phyloP scores from a whole-genome alignment of 441 rosid species.

The Pelargonium australe region DNA sequence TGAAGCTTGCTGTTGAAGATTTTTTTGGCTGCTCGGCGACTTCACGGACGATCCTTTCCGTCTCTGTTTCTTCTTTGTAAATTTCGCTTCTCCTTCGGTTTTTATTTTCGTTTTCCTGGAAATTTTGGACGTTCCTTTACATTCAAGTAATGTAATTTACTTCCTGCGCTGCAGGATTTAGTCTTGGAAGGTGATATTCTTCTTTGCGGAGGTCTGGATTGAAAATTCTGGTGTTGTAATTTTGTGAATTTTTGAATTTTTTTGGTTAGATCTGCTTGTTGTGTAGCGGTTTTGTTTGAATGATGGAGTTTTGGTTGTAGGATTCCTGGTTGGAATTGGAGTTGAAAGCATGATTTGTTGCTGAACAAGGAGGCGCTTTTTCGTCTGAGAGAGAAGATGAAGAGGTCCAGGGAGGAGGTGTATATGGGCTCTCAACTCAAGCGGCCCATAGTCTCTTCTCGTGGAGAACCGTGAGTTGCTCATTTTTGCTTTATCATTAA shows the following conservation, averaged over 20 bases:
- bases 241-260: constrained; percentile 10
- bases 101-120: not conserved
- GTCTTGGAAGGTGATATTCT: constrained; percentile 24
- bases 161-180: constrained; percentile 21
- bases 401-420: constrained; percentile 74
- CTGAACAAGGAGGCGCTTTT: constrained; percentile 21
- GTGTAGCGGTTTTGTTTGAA: constrained; percentile 18
- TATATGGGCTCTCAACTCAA: constrained; percentile 46
- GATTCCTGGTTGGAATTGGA: constrained; percentile 26
- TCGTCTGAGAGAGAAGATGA: constrained; percentile 38
- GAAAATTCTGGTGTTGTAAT: constrained; percentile 8
- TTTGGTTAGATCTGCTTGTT: constrained; percentile 44
- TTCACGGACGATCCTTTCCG: constrained; percentile 18
- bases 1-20: constrained; percentile 18
- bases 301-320: constrained; percentile 22
- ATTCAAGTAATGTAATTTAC: constrained; percentile 40
- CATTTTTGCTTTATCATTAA: constrained; percentile 10
- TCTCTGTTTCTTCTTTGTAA: constrained; percentile 22
- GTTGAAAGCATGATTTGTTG: constrained; percentile 36
- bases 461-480: constrained; percentile 65
- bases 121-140: constrained; percentile 28
- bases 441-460: constrained; percentile 54
- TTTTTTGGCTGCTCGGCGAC: constrained; percentile 20
- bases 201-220: constrained; percentile 21
- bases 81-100: constrained; percentile 22